A percentile compares a stretch with the other conserved stretches of the same genome.
These are phyloP conservation scores for Kurtzmaniella quercitrusa DNA, from an alignment of 1,139 yeast genomes.

Conservation along the genomic window DNA sequence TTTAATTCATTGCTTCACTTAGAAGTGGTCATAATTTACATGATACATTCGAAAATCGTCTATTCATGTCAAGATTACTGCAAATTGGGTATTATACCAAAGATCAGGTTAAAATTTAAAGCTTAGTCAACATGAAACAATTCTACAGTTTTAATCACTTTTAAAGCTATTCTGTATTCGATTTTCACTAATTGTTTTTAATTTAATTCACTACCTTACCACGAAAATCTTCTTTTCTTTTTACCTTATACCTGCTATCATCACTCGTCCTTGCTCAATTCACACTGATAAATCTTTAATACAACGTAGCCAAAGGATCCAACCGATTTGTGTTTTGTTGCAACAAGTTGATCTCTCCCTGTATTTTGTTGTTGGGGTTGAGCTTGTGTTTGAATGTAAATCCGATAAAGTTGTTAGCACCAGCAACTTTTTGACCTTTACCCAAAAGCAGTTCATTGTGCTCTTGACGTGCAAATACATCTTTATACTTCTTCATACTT, in stretches of 20 bases:
- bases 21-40: no score
- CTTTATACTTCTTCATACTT: constrained; percentile 97
- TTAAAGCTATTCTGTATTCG: no score
- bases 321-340: constrained; percentile 23
- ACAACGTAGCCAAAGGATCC: constrained; percentile 47
- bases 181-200: background rate
- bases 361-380: constrained; percentile 53
- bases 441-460: constrained; percentile 82
- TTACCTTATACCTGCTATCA: background rate
- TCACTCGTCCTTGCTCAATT: background rate
- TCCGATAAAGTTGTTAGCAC: constrained; percentile 77
- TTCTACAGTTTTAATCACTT: no score
- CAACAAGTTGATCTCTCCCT: constrained; percentile 40
- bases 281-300: constrained; percentile 11
- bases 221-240: background rate
- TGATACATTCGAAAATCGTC: no score
- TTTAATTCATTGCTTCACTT: no score
- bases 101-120: no score
- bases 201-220: background rate
- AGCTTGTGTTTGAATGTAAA: constrained; percentile 92
- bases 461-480: constrained; percentile 85
- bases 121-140: no score
- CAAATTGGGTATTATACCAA: no score
- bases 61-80: no score
- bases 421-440: constrained; percentile 31